These are phyloP conservation scores for Bimuria novae-zelandiae DNA, from an alignment of 2,329 filamentous ascomycete genomes.

Conservation along the genomic window DNA sequence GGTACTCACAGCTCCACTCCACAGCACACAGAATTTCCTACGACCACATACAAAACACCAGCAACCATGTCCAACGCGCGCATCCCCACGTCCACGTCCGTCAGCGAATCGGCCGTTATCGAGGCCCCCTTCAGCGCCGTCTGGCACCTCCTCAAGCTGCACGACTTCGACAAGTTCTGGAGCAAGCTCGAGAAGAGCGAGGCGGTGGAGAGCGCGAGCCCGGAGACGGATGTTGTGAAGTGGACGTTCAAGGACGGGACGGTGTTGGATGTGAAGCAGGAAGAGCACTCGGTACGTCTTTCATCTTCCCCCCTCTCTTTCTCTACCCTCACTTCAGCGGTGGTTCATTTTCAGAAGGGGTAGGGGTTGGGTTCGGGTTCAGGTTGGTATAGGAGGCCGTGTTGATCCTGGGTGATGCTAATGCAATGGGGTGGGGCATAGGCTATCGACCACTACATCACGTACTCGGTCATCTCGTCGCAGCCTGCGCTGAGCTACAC, in stretches of 20 bases:
- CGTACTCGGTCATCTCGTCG: conserved; percentile 71
- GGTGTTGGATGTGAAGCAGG: conserved; percentile 73
- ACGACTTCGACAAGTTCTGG: conserved; percentile 72
- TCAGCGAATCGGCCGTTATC: conserved; percentile 70
- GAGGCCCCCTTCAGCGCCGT: conserved; percentile 67
- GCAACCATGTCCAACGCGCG: conserved; percentile 28
- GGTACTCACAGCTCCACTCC: background rate
- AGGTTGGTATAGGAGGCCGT: too few relatives aligned
- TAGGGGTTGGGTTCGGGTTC: too few relatives aligned
- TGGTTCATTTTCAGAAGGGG: too few relatives aligned
- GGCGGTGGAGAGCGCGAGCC: conserved; percentile 64
- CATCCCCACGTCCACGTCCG: conserved; percentile 70
- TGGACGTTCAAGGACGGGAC: conserved; percentile 75
- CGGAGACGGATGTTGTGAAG: conserved; percentile 70
- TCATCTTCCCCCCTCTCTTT: background rate
- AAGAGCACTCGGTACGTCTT: conserved; percentile 69
- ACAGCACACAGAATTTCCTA: background rate
- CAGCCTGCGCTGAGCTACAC: conserved; percentile 69
- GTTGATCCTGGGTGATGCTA: too few relatives aligned
- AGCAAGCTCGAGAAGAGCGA: conserved; percentile 64
- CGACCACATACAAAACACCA: background rate
- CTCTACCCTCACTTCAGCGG: too few relatives aligned
- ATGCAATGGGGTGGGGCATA: too few relatives aligned
- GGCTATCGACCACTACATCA: conserved; percentile 79
- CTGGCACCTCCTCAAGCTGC: conserved; percentile 77